These are phyloP conservation scores for Dryas alaskensis DNA, from an alignment of 306 rosid genomes.

Conservation along the genomic window DNA sequence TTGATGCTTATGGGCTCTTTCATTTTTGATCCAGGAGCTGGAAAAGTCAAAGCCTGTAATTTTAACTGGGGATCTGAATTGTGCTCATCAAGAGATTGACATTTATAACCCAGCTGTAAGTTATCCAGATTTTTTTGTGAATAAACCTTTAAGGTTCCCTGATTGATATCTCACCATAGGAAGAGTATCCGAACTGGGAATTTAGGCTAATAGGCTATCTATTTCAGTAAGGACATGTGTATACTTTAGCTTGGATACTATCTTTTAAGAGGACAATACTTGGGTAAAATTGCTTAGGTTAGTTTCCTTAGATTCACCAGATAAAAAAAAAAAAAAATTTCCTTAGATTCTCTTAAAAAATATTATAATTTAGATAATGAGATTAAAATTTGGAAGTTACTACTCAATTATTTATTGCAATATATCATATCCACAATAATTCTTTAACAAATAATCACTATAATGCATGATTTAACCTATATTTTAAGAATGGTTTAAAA, in stretches of 20 bases:
- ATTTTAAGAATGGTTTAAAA: too few species aligned
- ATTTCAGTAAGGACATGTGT: neutral
- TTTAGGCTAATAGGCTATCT: neutral
- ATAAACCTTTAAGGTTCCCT: neutral
- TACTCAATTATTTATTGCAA: too few species aligned
- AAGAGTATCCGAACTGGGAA: neutral
- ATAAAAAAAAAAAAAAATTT: too few species aligned
- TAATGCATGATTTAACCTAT: too few species aligned
- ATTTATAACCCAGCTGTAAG: slow-evolving; percentile 89
- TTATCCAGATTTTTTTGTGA: slow-evolving; percentile 12
- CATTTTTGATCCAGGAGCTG: slow-evolving; percentile 65
- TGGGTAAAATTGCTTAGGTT: too few species aligned
- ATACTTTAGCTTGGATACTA: neutral
- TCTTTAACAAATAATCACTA: too few species aligned
- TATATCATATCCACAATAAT: too few species aligned
- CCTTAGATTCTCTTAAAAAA: too few species aligned
- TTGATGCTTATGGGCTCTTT: slow-evolving; percentile 21
- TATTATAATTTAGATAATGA: too few species aligned
- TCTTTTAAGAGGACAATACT: neutral
- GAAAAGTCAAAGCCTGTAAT: slow-evolving; percentile 88
- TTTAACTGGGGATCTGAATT: slow-evolving; percentile 93
- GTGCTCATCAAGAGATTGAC: slow-evolving; percentile 97
- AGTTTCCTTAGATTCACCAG: too few species aligned
- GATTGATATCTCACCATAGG: slow-evolving; percentile 5
- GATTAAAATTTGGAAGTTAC: too few species aligned